A percentile compares a stretch with the other conserved stretches of the same genome.
Evolutionary conservation across 2,329 filamentous ascomycete genomes (phyloP).

Genomic region (Fusarium verticillioides): DNA sequence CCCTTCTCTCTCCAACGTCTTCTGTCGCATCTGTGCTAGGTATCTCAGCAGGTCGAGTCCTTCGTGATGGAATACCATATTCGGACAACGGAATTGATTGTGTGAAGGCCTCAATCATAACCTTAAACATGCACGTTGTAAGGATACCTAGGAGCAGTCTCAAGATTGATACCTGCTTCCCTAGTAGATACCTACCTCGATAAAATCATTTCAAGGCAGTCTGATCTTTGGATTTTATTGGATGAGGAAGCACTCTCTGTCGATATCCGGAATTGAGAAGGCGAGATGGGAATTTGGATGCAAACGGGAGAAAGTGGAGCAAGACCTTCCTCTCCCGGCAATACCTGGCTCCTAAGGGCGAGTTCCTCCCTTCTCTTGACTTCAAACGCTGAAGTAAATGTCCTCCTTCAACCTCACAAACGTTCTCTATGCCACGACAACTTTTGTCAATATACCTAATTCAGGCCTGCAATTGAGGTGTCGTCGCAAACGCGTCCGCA

Average conservation of each 20-base stretch:
- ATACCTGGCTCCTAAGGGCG: background rate
- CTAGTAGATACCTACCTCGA: background rate
- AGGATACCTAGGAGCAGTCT: background rate
- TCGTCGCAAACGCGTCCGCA: slow-evolving; percentile 34
- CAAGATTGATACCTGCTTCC: background rate
- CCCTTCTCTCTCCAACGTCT: background rate
- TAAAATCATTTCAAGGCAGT: background rate
- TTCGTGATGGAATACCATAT: background rate
- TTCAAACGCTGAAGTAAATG: background rate
- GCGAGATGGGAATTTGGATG: slow-evolving; percentile 3
- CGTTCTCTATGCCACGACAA: background rate
- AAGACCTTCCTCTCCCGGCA: background rate
- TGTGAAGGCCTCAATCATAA: background rate
- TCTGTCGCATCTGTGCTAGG: slow-evolving; percentile 2
- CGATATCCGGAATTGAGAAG: background rate
- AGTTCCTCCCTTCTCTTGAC: background rate
- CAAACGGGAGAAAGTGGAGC: slow-evolving; percentile 28
- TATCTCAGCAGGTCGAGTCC: slow-evolving; percentile 4
- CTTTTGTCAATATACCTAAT: background rate
- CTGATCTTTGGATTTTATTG: background rate
- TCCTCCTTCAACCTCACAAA: too few species aligned
- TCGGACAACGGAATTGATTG: background rate
- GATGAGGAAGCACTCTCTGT: background rate
- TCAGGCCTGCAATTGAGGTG: background rate
- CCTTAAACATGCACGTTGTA: slow-evolving; percentile 1